Evolutionary conservation across 2,329 filamentous ascomycete species (phyloP).

Genomic region (Claviceps humidiphila): DNA sequence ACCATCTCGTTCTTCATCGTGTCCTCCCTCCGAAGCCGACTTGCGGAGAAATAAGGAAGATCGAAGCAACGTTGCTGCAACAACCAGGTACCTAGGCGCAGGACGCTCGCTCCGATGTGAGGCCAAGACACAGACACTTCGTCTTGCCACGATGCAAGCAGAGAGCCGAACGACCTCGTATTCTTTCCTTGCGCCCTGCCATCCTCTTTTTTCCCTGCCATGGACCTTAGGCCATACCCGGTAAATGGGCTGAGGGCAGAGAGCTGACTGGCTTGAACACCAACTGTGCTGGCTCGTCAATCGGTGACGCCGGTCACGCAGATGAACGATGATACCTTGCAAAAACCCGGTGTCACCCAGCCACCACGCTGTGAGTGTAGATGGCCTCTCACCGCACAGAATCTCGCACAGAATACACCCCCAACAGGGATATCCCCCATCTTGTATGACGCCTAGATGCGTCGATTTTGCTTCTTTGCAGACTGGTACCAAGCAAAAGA

Average conservation of each 20-base stretch:
- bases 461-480: not conserved
- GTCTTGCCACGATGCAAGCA: not conserved
- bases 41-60: not conserved
- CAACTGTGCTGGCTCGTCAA: not conserved
- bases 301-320: not conserved
- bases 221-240: not conserved
- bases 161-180: not conserved
- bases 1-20: not conserved
- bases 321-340: not conserved
- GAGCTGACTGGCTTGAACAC: not conserved
- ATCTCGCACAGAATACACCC: not conserved
- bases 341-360: not conserved
- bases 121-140: not conserved
- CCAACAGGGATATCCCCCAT: not conserved
- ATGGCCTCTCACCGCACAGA: not conserved
- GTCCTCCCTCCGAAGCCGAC: not conserved
- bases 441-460: not conserved
- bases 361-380: not conserved
- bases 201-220: not conserved
- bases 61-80: not conserved
- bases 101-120: not conserved
- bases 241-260: not conserved
- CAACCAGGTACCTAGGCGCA: not conserved
- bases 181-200: not conserved
- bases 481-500: constrained; percentile 5